A percentile compares a stretch with the other conserved stretches of the same genome.
Conservation (phyloP, 371 early-diverging fungal genomes). For the Batkoa obscura region DNA sequence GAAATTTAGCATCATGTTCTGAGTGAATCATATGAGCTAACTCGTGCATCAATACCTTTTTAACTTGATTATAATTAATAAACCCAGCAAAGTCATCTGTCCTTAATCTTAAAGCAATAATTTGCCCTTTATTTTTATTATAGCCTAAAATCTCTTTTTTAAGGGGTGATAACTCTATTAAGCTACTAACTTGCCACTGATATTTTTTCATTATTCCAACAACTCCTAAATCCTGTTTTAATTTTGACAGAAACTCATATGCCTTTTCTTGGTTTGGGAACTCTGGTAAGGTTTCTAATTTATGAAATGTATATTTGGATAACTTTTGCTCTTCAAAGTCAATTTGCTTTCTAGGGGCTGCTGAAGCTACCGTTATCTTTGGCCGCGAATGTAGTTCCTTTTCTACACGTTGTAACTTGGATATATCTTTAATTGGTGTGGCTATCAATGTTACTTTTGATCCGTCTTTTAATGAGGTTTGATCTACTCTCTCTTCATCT, state of each 20-base stretch:
- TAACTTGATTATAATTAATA: constrained; percentile 46
- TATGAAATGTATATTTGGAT: constrained; percentile 47
- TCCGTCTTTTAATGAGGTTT: not conserved
- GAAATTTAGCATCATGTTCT: constrained; percentile 68
- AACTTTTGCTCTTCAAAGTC: too few relatives aligned
- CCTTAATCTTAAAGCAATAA: constrained; percentile 66
- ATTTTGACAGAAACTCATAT: constrained; percentile 30
- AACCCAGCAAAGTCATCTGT: constrained; percentile 80
- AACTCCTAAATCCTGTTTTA: constrained; percentile 52
- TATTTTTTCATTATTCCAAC: constrained; percentile 49
- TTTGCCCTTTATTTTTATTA: constrained; percentile 64
- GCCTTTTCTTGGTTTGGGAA: constrained; percentile 41
- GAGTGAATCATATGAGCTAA: constrained; percentile 70
- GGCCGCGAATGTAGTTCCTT: not conserved
- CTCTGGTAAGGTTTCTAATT: constrained; percentile 35
- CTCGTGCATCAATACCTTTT: constrained; percentile 71
- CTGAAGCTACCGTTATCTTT: not conserved
- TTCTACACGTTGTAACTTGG: not conserved
- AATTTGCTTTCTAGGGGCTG: not conserved
- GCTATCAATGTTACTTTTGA: not conserved
- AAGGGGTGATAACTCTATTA: constrained; percentile 64
- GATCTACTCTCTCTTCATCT: not conserved
- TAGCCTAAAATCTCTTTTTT: constrained; percentile 67
- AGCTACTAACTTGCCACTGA: constrained; percentile 51
- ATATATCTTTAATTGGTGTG: not conserved